These are phyloP conservation scores for Botrytis galanthina DNA, from an alignment of 2,329 filamentous ascomycete species.

Conservation along the genomic window DNA sequence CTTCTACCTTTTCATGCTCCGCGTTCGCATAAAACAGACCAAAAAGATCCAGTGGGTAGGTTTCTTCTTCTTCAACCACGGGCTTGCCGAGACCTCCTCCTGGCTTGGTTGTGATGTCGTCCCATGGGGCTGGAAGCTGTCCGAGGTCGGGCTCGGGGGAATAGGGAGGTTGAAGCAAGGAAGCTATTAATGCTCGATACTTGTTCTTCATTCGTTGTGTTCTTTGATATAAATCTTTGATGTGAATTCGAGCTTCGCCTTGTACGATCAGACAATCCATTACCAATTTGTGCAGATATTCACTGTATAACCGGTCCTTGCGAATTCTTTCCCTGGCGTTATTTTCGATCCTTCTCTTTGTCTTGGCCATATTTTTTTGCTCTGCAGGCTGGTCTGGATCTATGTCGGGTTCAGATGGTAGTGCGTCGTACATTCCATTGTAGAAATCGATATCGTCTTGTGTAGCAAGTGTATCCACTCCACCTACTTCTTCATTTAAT, in stretches of 20 bases:
- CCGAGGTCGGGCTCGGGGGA: not conserved
- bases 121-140: not conserved
- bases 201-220: not conserved
- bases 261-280: constrained; percentile 15
- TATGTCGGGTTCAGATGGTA: not conserved
- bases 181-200: not conserved
- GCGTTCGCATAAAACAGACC: not conserved
- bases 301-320: not conserved
- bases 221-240: not conserved
- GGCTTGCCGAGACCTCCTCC: not conserved
- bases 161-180: not conserved
- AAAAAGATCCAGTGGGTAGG: not conserved
- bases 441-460: constrained; percentile 6
- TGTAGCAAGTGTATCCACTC: constrained; percentile 10
- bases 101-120: not conserved
- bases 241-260: not conserved
- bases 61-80: not conserved
- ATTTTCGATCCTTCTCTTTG: not conserved
- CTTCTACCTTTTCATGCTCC: not conserved
- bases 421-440: not conserved
- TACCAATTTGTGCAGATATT: not conserved
- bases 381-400: not conserved
- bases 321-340: not conserved
- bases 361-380: not conserved
- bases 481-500: not conserved